Evolutionary conservation across 306 rosid species (phyloP).

Genomic region (Glycine soja): DNA sequence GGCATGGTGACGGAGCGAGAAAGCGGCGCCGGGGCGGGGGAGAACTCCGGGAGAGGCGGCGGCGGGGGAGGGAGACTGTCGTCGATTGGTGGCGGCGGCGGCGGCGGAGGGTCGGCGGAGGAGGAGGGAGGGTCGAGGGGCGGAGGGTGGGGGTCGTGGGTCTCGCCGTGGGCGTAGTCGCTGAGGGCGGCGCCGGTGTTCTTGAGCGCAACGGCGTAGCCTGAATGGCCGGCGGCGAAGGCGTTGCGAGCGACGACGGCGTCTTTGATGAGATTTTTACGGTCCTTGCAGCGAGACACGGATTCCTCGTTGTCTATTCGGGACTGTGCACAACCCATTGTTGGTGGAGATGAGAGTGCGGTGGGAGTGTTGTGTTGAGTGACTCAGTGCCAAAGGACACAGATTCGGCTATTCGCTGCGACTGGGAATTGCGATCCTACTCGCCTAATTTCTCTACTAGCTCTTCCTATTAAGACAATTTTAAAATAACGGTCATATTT

Average conservation of each 20-base stretch:
- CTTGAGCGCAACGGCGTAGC: constrained; percentile 70
- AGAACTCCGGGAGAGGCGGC: constrained; percentile 72
- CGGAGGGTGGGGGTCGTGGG: constrained; percentile 59
- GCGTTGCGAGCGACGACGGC: constrained; percentile 84
- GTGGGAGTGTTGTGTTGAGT: constrained; percentile 24
- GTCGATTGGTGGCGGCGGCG: constrained; percentile 61
- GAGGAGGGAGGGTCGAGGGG: constrained; percentile 59
- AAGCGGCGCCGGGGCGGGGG: constrained; percentile 66
- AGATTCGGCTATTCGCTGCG: constrained; percentile 50
- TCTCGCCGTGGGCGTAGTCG: constrained; percentile 82
- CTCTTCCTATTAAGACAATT: constrained; percentile 37
- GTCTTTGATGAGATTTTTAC: constrained; percentile 68
- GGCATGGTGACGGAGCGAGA: constrained; percentile 77
- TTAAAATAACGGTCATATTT: constrained; percentile 74
- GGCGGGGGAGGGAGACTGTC: constrained; percentile 70
- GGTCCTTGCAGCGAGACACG: constrained; percentile 79
- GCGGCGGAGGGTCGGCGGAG: constrained; percentile 74
- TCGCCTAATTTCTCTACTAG: constrained; percentile 46
- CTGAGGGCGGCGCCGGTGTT: constrained; percentile 89
- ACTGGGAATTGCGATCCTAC: background rate
- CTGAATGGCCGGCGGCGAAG: constrained; percentile 87
- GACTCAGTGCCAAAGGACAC: background rate
- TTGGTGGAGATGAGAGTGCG: too few species aligned
- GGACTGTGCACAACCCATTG: constrained; percentile 95
- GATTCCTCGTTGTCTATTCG: constrained; percentile 89